Conservation (phyloP, 2,329 filamentous ascomycete species). For the Penicillium aurantiogriseum region DNA sequence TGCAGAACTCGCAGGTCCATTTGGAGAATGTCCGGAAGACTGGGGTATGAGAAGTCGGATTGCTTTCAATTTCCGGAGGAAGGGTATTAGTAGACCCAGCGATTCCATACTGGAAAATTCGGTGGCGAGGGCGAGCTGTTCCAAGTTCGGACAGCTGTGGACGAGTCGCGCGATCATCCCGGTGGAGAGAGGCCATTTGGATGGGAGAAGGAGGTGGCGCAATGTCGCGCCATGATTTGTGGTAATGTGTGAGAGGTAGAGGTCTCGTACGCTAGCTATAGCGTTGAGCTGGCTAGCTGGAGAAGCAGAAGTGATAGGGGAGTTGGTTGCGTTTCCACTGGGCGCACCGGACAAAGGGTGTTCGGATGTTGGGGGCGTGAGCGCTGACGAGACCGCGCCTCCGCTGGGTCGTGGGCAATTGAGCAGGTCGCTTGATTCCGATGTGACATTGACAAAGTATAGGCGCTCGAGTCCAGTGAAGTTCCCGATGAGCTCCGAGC, state of each 20-base stretch:
- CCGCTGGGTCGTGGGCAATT: slow-evolving; percentile 31
- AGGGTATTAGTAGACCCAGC: slow-evolving; percentile 40
- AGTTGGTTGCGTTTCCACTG: slow-evolving; percentile 21
- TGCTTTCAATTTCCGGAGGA: slow-evolving; percentile 41
- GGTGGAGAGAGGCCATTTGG: slow-evolving; percentile 54
- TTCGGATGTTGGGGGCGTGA: slow-evolving; percentile 32
- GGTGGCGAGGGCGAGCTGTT: slow-evolving; percentile 57
- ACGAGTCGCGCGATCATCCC: slow-evolving; percentile 52
- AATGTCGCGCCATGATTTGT: slow-evolving; percentile 52
- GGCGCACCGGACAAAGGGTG: slow-evolving; percentile 11
- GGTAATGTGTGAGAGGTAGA: slow-evolving; percentile 54
- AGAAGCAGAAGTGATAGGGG: slow-evolving; percentile 24
- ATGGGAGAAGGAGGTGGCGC: slow-evolving; percentile 56
- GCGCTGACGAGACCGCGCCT: slow-evolving; percentile 17
- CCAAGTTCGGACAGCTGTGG: slow-evolving; percentile 56
- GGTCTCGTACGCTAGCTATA: slow-evolving; percentile 39
- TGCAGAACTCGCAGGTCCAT: slow-evolving; percentile 1
- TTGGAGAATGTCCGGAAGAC: slow-evolving; percentile 11
- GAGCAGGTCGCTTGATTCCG: slow-evolving; percentile 30
- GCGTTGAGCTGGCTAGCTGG: slow-evolving; percentile 26
- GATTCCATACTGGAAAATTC: slow-evolving; percentile 42
- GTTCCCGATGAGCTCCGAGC: slow-evolving; percentile 43
- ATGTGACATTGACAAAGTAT: slow-evolving; percentile 51
- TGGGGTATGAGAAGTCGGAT: slow-evolving; percentile 43
- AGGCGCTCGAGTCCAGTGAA: slow-evolving; percentile 50